Evolutionary conservation across 768 basidiomycete species (phyloP), one percentile per base, ranked within the genome.

Genomic region (Mycena filopes): DNA sequence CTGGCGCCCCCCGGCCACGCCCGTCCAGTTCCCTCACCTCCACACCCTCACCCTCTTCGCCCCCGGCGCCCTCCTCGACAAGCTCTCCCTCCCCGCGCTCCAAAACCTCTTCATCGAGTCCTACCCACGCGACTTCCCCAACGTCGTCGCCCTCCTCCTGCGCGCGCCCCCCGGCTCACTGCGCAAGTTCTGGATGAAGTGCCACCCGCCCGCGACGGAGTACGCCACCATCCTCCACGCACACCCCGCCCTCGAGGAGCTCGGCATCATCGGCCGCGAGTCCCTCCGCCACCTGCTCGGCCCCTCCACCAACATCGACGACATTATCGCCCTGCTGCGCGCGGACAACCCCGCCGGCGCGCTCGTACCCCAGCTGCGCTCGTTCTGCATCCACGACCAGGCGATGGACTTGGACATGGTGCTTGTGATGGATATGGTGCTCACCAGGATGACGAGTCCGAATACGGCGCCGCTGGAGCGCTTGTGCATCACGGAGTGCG

Each of bases 141-240:
- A 56, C 43, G 43, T 56, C 55, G 55, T 56, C 29, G 20, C 18
- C 3, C 55, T 56, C 42, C 13, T 56, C 5, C 28, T 23, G 43
- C 55, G 55, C 42, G n/a, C n/a, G n/a, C 46, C 55, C 55, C n/a
- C 23, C 2, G 45, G 55, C 43, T 33, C 55, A 9, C 55, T 56
- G 10, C 43, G 55, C 55, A 56, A 45, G 31, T 56, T 56, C 31
- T 56, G 55, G 55, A 46, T 56, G n/a, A 56, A 56, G 43, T 29
- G 42, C 5, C 29, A 45, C 21, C 55, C 55, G 31, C 43, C 28
- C n/a, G 28, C 16, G 1, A 12, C 6, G 54, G 41, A 29, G 28
- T 55, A 55, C 54, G 41, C 26, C 54, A 2, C 8, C 20, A 43
- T 55, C 54, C 54, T 55, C 28, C 16, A n/a, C 8, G 25, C 20